A percentile compares a stretch with the other conserved stretches of the same genome.
Evolutionary conservation across 2,329 filamentous ascomycete genomes (phyloP).

Genomic region (Cladosporium sp.): DNA sequence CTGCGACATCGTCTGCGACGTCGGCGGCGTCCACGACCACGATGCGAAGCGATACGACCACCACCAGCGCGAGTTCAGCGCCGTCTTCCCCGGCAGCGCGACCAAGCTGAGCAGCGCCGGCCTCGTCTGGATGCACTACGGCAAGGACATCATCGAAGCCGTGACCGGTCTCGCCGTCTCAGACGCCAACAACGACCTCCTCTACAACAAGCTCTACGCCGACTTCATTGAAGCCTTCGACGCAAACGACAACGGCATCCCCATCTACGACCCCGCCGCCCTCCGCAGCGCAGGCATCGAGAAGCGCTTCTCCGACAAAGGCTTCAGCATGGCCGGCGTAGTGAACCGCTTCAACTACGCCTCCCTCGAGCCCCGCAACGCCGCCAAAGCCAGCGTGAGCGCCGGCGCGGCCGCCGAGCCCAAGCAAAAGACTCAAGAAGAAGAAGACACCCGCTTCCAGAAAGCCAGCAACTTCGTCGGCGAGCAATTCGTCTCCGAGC

Average conservation of each 20-base stretch:
- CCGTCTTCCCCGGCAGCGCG: constrained; percentile 74
- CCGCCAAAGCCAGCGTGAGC: constrained; percentile 18
- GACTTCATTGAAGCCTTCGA: constrained; percentile 95
- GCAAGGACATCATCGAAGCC: constrained; percentile 72
- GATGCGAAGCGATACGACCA: constrained; percentile 81
- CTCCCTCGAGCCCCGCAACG: constrained; percentile 32
- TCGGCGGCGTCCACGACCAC: constrained; percentile 90
- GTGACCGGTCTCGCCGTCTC: constrained; percentile 58
- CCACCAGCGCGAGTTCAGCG: constrained; percentile 87
- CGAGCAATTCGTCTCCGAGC: constrained; percentile 76
- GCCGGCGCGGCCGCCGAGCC: constrained; percentile 17
- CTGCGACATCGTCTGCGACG: constrained; percentile 95
- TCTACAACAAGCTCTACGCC: constrained; percentile 87
- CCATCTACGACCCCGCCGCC: constrained; percentile 68
- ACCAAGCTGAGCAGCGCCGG: constrained; percentile 95
- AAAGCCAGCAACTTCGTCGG: constrained; percentile 79
- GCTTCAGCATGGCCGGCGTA: constrained; percentile 78
- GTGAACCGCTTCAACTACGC: constrained; percentile 80
- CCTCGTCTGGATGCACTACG: constrained; percentile 94
- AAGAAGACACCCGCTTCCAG: constrained; percentile 77
- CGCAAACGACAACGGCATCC: constrained; percentile 95
- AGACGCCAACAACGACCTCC: constrained; percentile 63
- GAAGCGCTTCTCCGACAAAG: constrained; percentile 79
- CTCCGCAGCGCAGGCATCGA: constrained; percentile 67
- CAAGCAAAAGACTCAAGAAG: constrained; percentile 53